These are phyloP conservation scores for Rosa lucieae DNA, from an alignment of 306 rosid species.

Conservation along the genomic window DNA sequence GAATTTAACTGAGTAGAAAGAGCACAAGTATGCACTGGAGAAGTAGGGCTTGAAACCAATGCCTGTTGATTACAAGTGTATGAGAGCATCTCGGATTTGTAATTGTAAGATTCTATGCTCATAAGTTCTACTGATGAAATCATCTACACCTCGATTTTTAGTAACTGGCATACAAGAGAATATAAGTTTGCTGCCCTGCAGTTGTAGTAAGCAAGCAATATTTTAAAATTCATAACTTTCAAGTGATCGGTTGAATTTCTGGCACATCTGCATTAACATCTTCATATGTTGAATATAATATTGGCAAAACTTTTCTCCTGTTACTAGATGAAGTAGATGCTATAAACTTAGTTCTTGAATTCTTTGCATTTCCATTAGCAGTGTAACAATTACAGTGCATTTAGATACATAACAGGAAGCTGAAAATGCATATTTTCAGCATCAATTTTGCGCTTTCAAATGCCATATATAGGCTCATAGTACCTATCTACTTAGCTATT, in stretches of 20 bases:
- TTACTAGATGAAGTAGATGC: not conserved
- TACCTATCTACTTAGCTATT: not conserved
- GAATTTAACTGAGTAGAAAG: slow-evolving; percentile 55
- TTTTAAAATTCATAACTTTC: not conserved
- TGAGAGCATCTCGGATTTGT: not conserved
- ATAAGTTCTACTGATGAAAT: not conserved
- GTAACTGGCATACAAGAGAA: not conserved
- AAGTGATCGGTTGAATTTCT: not conserved
- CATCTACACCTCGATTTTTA: not conserved
- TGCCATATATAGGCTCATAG: not conserved
- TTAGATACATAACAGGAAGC: not conserved
- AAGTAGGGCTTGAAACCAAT: slow-evolving; percentile 38
- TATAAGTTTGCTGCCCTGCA: not conserved
- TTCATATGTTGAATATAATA: not conserved
- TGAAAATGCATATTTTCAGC: not conserved
- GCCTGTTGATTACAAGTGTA: slow-evolving; percentile 34
- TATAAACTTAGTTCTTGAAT: not conserved
- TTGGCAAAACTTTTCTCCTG: not conserved
- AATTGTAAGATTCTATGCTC: slow-evolving; percentile 7
- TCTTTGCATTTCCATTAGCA: not conserved
- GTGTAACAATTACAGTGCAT: not conserved
- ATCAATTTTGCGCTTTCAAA: not conserved
- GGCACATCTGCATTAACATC: not conserved
- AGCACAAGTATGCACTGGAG: slow-evolving; percentile 39
- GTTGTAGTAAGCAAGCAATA: not conserved